Percentiles rank a stretch among this genome's conserved stretches.
Evolutionary conservation across 2,329 filamentous ascomycete species (phyloP).

Genomic region (Aspergillus calidoustus): DNA sequence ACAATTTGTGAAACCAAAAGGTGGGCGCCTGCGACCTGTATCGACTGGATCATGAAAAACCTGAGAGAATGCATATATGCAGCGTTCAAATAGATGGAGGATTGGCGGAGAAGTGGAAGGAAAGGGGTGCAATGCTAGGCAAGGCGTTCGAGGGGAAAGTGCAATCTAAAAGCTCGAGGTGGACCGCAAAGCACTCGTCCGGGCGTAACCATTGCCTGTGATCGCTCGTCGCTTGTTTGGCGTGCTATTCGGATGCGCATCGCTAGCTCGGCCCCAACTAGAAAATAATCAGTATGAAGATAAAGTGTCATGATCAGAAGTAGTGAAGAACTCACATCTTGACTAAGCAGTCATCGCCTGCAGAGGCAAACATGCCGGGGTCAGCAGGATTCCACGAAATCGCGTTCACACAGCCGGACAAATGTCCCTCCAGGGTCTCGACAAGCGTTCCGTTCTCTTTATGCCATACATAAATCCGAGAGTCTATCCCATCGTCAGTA

Average conservation of each 20-base stretch:
- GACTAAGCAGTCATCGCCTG: constrained; percentile 83
- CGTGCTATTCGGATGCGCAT: constrained; percentile 31
- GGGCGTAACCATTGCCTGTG: constrained; percentile 41
- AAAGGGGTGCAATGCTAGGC: neutral
- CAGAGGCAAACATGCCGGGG: constrained; percentile 84
- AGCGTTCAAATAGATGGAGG: constrained; percentile 13
- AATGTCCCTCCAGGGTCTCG: constrained; percentile 76
- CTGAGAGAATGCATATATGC: constrained; percentile 28
- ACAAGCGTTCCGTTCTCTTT: constrained; percentile 78
- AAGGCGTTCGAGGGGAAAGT: neutral
- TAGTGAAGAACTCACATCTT: constrained; percentile 69
- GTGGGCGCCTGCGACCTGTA: constrained; percentile 32
- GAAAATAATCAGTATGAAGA: constrained; percentile 11
- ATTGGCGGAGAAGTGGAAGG: constrained; percentile 2
- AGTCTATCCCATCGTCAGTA: constrained; percentile 53
- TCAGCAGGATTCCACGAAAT: constrained; percentile 87
- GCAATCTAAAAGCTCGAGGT: constrained; percentile 38
- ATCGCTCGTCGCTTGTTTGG: constrained; percentile 35
- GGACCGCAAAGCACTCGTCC: constrained; percentile 48
- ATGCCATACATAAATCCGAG: constrained; percentile 85
- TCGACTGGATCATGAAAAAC: constrained; percentile 25
- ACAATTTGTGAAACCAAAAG: constrained; percentile 28
- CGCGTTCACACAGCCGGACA: constrained; percentile 77
- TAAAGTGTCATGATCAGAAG: neutral
- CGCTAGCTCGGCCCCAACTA: constrained; percentile 43